Evolutionary conservation across 257 asterid genomes (phyloP).

Genomic region (Ophiorrhiza pumila): DNA sequence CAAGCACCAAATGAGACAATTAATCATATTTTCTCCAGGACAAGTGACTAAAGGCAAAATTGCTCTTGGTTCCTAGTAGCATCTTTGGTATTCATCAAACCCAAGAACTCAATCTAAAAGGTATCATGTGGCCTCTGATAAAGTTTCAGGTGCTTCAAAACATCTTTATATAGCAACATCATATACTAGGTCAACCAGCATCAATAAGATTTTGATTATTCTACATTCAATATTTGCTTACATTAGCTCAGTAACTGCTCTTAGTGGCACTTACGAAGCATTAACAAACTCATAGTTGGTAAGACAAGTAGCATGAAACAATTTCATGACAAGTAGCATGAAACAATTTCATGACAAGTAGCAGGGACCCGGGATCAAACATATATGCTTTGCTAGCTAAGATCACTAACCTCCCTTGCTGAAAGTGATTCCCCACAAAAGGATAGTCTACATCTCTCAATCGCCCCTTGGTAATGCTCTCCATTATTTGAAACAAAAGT

Average conservation of each 20-base stretch:
- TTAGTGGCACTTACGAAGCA: no score
- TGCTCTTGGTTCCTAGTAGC: neutral
- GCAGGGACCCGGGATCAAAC: neutral
- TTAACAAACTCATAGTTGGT: neutral
- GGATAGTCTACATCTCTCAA: constrained; percentile 96
- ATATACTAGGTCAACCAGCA: no score
- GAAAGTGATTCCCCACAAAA: constrained; percentile 89
- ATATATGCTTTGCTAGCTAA: neutral
- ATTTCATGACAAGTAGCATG: neutral
- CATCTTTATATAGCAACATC: no score
- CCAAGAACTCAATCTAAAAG: neutral
- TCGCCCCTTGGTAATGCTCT: constrained; percentile 87
- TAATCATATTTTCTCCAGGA: neutral
- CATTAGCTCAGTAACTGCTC: neutral
- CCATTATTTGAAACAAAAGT: constrained; percentile 83
- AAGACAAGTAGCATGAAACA: neutral
- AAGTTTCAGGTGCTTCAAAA: no score
- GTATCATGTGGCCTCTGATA: neutral
- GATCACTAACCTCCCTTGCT: constrained; percentile 71
- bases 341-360: neutral
- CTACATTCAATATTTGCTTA: neutral
- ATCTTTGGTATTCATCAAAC: neutral
- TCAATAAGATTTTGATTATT: no score
- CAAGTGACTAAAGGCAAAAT: neutral
- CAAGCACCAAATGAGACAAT: neutral